A percentile compares a stretch with the other conserved stretches of the same genome.
Conservation (phyloP, 1,139 yeast genomes). For the Lodderomyces metapsilosis region DNA sequence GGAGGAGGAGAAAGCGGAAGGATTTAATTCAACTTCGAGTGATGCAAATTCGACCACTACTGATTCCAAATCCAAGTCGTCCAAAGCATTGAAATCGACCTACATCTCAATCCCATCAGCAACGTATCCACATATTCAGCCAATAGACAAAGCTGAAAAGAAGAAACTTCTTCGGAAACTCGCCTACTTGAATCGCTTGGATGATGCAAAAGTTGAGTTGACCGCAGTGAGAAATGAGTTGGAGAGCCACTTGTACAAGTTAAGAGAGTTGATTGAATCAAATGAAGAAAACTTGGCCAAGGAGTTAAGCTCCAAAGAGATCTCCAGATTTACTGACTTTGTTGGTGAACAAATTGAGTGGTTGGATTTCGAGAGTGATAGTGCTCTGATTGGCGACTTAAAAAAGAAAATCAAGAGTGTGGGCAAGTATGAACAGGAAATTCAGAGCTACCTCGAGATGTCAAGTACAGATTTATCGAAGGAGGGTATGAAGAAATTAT, state of each 20-base stretch:
- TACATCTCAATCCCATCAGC: conserved; percentile 25
- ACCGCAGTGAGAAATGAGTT: conserved; percentile 54
- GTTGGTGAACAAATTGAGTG: conserved; percentile 64
- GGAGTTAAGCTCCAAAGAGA: conserved; percentile 33
- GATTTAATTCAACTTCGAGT: conserved; percentile 11
- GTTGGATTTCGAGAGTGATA: conserved; percentile 74
- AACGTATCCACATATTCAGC: conserved; percentile 40
- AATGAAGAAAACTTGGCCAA: conserved; percentile 40
- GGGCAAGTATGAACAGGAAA: conserved; percentile 18
- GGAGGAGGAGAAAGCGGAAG: conserved; percentile 17
- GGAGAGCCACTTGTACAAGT: conserved; percentile 57
- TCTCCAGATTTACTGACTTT: conserved; percentile 20
- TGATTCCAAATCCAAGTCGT: conserved; percentile 14
- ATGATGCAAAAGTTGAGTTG: conserved; percentile 43
- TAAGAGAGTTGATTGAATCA: conserved; percentile 53
- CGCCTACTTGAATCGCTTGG: conserved; percentile 39
- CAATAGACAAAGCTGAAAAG: conserved; percentile 44
- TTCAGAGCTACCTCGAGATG: conserved; percentile 26
- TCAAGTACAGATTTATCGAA: conserved; percentile 32
- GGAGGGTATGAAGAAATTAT: conserved; percentile 36
- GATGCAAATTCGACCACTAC: conserved; percentile 20
- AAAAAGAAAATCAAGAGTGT: conserved; percentile 24
- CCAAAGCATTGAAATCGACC: conserved; percentile 21
- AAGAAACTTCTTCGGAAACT: conserved; percentile 29
- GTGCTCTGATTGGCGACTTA: conserved; percentile 45